A percentile compares a stretch with the other conserved stretches of the same genome.
These are phyloP conservation scores for Ganoderma lingzhi DNA, from an alignment of 1,284 basidiomycete genomes.

Conservation along the genomic window DNA sequence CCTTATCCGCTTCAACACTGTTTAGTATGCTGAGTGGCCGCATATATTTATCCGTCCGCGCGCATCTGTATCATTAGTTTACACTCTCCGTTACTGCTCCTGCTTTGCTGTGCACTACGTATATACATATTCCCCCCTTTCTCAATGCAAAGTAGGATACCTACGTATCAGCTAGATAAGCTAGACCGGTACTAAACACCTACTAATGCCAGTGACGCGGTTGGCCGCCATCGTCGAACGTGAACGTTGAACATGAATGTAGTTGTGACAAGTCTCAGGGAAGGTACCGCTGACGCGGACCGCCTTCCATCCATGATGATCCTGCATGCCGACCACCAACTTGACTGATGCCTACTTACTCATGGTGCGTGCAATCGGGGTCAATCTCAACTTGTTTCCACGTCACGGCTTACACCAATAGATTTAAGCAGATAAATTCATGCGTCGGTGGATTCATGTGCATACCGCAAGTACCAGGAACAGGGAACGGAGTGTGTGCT, in stretches of 20 bases:
- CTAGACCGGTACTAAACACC: conserved; percentile 1
- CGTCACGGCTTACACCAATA: not conserved
- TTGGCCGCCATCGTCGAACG: conserved; percentile 13
- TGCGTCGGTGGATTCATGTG: not conserved
- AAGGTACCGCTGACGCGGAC: not conserved
- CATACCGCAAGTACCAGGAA: no score
- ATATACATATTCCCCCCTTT: not conserved
- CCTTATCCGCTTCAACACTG: conserved; percentile 9
- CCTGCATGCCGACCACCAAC: not conserved
- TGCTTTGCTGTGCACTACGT: not conserved
- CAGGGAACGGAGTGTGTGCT: not conserved
- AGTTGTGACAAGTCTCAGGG: not conserved
- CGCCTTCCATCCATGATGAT: not conserved
- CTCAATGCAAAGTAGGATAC: not conserved
- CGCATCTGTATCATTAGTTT: conserved; percentile 11
- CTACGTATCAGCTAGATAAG: conserved; percentile 8
- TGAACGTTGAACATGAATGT: not conserved
- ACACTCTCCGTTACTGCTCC: not conserved
- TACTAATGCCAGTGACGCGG: conserved; percentile 12
- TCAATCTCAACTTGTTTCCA: not conserved
- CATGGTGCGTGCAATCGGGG: not conserved
- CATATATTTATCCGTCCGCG: not conserved
- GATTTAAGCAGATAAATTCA: not conserved
- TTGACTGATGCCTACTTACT: not conserved
- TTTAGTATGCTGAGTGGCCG: not conserved